Percentiles rank a stretch among this genome's conserved stretches.
Conservation (phyloP, 495 filamentous ascomycete genomes). For the Lasiosphaeris hirsuta region DNA sequence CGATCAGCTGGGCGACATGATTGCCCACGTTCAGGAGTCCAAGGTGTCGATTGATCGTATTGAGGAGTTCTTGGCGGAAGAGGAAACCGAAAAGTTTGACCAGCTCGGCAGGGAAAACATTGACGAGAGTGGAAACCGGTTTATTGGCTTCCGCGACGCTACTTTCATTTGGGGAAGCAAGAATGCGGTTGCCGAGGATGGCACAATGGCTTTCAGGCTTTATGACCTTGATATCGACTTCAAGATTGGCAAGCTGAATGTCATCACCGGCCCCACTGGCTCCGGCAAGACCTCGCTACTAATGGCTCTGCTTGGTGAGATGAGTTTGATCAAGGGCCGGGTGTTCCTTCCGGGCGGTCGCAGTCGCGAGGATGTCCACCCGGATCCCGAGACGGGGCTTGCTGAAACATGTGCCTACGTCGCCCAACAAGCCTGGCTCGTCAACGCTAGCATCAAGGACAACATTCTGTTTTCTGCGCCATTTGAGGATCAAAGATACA, state of each 20-base stretch:
- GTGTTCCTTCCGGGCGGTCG: slow-evolving; percentile 80
- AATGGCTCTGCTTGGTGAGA: slow-evolving; percentile 96
- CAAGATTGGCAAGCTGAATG: slow-evolving; percentile 74
- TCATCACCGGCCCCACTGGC: slow-evolving; percentile 89
- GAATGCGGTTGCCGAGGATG: slow-evolving; percentile 55
- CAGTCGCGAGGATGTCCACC: slow-evolving; percentile 76
- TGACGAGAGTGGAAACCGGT: slow-evolving; percentile 55
- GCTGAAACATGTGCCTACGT: slow-evolving; percentile 95
- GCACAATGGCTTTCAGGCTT: slow-evolving; percentile 71
- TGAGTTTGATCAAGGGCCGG: slow-evolving; percentile 78
- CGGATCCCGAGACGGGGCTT: slow-evolving; percentile 79
- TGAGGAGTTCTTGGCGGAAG: slow-evolving; percentile 89
- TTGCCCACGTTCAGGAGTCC: slow-evolving; percentile 96
- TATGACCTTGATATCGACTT: slow-evolving; percentile 77
- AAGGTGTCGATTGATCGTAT: slow-evolving; percentile 97
- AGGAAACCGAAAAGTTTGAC: slow-evolving; percentile 94
- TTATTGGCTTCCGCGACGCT: slow-evolving; percentile 80
- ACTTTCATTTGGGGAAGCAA: slow-evolving; percentile 86
- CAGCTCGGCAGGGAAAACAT: slow-evolving; percentile 67
- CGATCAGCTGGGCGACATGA: slow-evolving; percentile 97
- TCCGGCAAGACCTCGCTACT: slow-evolving; percentile 92
- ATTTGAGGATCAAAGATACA: slow-evolving; percentile 80
- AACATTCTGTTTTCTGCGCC: slow-evolving; percentile 92
- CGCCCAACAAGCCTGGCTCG: slow-evolving; percentile 95
- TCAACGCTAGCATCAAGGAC: slow-evolving; percentile 92